Conservation (phyloP, 2,329 filamentous ascomycete species). For the Aspergillus latus region DNA sequence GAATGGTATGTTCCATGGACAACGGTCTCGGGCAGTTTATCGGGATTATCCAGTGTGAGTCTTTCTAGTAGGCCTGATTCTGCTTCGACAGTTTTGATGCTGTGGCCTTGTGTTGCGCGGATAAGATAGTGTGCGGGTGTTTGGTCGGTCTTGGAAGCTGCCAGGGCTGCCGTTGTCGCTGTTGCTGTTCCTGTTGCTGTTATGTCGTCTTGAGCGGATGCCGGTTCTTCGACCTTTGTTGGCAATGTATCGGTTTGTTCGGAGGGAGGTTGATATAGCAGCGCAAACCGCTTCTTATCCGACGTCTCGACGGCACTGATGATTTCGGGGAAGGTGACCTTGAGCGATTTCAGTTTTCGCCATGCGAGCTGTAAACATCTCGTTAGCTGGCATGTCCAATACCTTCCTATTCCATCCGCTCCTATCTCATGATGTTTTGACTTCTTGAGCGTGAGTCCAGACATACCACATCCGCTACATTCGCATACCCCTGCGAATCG, state of each 20-base stretch:
- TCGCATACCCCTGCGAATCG: slow-evolving; percentile 60
- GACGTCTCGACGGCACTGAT: slow-evolving; percentile 67
- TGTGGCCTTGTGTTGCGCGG: slow-evolving; percentile 94
- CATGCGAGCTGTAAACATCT: slow-evolving; percentile 52
- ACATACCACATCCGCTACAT: slow-evolving; percentile 58
- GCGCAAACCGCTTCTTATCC: slow-evolving; percentile 86
- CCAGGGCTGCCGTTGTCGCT: slow-evolving; percentile 37
- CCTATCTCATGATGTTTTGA: background rate
- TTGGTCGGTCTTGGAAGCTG: slow-evolving; percentile 50
- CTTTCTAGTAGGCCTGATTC: slow-evolving; percentile 65
- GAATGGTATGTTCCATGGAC: slow-evolving; percentile 88
- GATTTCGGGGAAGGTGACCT: slow-evolving; percentile 75
- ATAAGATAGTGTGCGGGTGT: slow-evolving; percentile 74
- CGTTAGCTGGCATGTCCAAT: background rate
- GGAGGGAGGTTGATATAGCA: slow-evolving; percentile 58
- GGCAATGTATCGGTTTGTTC: slow-evolving; percentile 16
- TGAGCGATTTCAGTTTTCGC: slow-evolving; percentile 63
- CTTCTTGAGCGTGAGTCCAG: background rate
- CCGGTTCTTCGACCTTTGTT: background rate
- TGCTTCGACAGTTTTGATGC: slow-evolving; percentile 70
- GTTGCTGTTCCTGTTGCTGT: slow-evolving; percentile 13
- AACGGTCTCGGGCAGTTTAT: slow-evolving; percentile 60
- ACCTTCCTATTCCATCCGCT: background rate
- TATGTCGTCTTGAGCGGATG: background rate
- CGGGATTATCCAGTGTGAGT: slow-evolving; percentile 55